Base-by-base conservation (phyloP, 306 rosid species). In the Trichosanthes cucumerina region DNA sequence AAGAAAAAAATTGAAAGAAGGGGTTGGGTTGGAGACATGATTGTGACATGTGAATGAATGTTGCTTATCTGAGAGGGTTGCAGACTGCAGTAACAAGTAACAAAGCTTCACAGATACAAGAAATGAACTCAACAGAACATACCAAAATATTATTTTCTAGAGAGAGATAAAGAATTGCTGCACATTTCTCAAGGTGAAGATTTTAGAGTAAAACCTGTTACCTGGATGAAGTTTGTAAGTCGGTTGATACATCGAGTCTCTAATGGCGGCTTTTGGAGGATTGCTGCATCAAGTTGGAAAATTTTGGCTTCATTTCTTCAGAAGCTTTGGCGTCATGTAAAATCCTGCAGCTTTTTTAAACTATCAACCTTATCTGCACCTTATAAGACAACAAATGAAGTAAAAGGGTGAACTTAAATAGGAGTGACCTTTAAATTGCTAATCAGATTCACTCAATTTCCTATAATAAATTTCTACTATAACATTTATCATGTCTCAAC, bases 251-350 rank as follows among this genome's bases (percentile, higher is more conserved):
- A 9, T 23, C 4, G 23, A 15, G 76, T 46, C 57, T 46, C 76
- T 23, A 44, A 71, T 71, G 57, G 76, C 53, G 58, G 76, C 76
- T 71, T 71, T 71, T 43, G 36, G 57, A 46, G 76, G 56, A 13
- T 71, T 71, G 39, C 10, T 46, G 76, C 31, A 21, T 69, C 75
- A 62, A 19, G 58, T 21, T 24, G 70, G 78, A 66, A 83, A 64
- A 28, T 39, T 75, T 81, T 81, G 82, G 87, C 82, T 84, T 66
- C 79, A 64, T 78, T 46, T 43, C 79, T 69, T 9, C 50, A 46
- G 44, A 34, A 75, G 77, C 18, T 52, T 75, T 77, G 46, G 76
- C 58, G 14, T 47, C 39, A 44, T 24, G 28, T 43, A 69, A 69
- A 6, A 39, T n/a, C 52, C 75, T 41, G 75, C 33, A 68, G 75